Base-by-base conservation (phyloP, 768 basidiomycete genomes). In the Tricholoma matsutake region DNA sequence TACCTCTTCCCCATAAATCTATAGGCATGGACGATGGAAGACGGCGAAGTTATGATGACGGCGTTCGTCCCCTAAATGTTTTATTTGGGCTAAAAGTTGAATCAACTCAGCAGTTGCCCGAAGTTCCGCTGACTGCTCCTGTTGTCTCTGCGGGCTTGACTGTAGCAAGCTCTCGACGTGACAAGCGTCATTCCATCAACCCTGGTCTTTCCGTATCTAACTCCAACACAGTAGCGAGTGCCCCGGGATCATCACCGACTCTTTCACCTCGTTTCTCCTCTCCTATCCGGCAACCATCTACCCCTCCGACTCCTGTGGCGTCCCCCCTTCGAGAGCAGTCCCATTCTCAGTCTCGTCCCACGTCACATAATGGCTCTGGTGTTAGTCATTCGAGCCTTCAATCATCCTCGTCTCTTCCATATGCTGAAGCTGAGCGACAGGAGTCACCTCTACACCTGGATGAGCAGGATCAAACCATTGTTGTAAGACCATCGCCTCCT, bases 111-210 rank as follows among this genome's bases (percentile, higher is more conserved):
- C 67, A 66, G 37, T 63, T 61, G 51, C 58, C 53, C 35, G 61
- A 67, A 25, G 58, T 58, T 11, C 67, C 62, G 54, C 59, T 54
- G 31, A 53, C 63, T 31, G 62, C 64, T 1, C 62, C 71, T 53
- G 55, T 65, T n/a, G 18, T 47, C 10, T 60, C 71, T 29, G 73
- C 73, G 22, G 70, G 72, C 20, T 72, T 79, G 35, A 67, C 71
- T 52, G 76, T 74, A 11, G 62, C 69, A 35, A 77, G 79, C 4
- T 75, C 79, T 6, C 71, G 74, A 20, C 73, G 73, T 37, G 78
- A 80, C 37, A 81, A 78, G 65, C 78, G 80, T 41, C 77, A 79
- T 51, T 82, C 82, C 35, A 82, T 83, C 54, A 82, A 82, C 63
- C 81, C 81, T 6, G 79, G 75, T 47, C 67, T 81, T 22, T 63